These are phyloP conservation scores for Penicillium herquei DNA, from an alignment of 495 filamentous ascomycete genomes.

Conservation along the genomic window DNA sequence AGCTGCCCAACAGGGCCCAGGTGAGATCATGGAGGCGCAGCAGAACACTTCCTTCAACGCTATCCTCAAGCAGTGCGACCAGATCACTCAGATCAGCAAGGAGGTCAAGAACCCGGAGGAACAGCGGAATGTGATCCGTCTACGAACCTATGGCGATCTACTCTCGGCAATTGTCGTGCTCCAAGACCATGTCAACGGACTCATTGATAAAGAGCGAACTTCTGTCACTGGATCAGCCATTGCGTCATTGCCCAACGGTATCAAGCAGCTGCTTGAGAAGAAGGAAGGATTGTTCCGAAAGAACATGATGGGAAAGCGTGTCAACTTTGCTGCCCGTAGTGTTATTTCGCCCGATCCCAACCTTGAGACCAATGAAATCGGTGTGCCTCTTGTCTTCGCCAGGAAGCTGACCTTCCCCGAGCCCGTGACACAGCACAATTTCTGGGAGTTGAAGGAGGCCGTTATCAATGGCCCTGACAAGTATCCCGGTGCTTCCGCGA, in stretches of 20 bases:
- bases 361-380: slow-evolving; percentile 98
- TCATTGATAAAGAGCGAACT: slow-evolving; percentile 85
- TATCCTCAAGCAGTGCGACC: slow-evolving; percentile 68
- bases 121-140: slow-evolving; percentile 38
- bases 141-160: slow-evolving; percentile 58
- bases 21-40: slow-evolving; percentile 75
- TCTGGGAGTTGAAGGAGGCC: slow-evolving; percentile 90
- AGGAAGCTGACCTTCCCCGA: slow-evolving; percentile 96
- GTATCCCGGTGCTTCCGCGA: slow-evolving; percentile 91
- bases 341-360: slow-evolving; percentile 99
- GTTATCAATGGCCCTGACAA: slow-evolving; percentile 91
- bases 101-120: slow-evolving; percentile 60
- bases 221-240: slow-evolving; percentile 68
- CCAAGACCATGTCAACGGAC: slow-evolving; percentile 85
- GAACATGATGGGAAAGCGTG: slow-evolving; percentile 99
- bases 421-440: slow-evolving; percentile 95
- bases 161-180: slow-evolving; percentile 73
- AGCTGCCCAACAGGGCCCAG: slow-evolving; percentile 74
- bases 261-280: slow-evolving; percentile 98
- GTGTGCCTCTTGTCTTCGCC: slow-evolving; percentile 95
- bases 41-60: slow-evolving; percentile 82
- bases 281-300: slow-evolving; percentile 98
- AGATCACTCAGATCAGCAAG: slow-evolving; percentile 71
- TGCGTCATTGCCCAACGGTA: slow-evolving; percentile 54
- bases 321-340: slow-evolving; percentile 96